A percentile compares a stretch with the other conserved stretches of the same genome.
Conservation (phyloP, 2,329 filamentous ascomycete genomes). For the Trichoderma cornu-damae region DNA sequence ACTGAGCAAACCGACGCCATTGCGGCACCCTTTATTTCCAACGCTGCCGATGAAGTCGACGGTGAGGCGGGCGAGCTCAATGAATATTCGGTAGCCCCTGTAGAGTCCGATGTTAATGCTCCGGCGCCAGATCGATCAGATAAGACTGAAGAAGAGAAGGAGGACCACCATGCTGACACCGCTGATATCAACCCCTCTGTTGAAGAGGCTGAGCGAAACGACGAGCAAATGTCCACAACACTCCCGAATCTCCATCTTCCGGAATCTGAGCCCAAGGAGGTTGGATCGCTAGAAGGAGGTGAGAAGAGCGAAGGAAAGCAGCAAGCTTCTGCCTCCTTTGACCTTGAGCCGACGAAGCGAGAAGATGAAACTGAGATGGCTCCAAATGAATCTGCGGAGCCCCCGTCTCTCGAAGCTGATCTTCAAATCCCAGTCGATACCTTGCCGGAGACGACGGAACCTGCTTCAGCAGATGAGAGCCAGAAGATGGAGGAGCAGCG, state of each 20-base stretch:
- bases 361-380: slow-evolving; percentile 26
- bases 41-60: background rate
- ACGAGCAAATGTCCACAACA: background rate
- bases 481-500: background rate
- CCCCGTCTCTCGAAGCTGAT: background rate
- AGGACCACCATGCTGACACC: background rate
- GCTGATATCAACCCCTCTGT: background rate
- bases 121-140: background rate
- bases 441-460: background rate
- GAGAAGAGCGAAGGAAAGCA: slow-evolving; percentile 33
- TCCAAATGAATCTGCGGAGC: background rate
- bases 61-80: background rate
- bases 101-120: background rate
- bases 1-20: slow-evolving; percentile 17
- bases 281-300: slow-evolving; percentile 28
- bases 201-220: background rate
- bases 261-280: slow-evolving; percentile 7
- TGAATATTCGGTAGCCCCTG: background rate
- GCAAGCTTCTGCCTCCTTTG: slow-evolving; percentile 22
- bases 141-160: background rate
- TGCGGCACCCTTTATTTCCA: background rate
- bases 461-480: background rate
- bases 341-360: background rate
- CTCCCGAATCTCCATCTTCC: background rate
- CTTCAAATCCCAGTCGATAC: background rate